Conservation (phyloP, 345 rosid species). For the Euclidium syriacum region DNA sequence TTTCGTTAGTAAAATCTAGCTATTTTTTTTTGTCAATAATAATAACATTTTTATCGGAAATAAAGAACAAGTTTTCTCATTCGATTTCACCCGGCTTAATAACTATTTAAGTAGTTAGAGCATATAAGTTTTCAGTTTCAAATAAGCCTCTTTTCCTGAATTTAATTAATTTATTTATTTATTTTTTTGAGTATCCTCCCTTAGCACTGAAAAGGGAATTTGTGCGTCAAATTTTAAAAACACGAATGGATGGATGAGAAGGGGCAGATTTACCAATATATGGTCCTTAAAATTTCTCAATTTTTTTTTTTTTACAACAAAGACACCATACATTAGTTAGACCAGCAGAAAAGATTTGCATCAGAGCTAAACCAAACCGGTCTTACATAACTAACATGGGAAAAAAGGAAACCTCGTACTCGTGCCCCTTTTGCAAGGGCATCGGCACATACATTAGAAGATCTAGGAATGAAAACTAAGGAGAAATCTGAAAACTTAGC, state of each 20-base stretch:
- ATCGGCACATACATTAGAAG: too few relatives aligned
- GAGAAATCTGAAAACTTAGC: too few relatives aligned
- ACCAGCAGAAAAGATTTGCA: not conserved
- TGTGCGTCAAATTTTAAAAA: not conserved
- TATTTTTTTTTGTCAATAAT: too few relatives aligned
- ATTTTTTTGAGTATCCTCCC: not conserved
- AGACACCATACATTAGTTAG: too few relatives aligned
- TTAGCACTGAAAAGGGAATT: conserved; percentile 17
- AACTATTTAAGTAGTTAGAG: not conserved
- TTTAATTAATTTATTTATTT: not conserved
- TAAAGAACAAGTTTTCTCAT: not conserved
- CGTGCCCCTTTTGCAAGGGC: too few relatives aligned
- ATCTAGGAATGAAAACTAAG: too few relatives aligned
- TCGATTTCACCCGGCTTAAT: not conserved
- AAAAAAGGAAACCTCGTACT: too few relatives aligned
- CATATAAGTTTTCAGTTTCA: not conserved
- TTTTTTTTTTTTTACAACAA: not conserved
- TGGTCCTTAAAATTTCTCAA: conserved; percentile 9
- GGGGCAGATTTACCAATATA: conserved; percentile 3
- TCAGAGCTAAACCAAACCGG: not conserved
- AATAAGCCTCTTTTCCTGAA: not conserved
- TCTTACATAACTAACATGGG: too few relatives aligned
- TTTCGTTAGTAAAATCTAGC: too few relatives aligned
- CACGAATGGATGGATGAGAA: conserved; percentile 28
- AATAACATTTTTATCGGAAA: not conserved